phyloP scores from a whole-genome alignment of 495 filamentous ascomycete genomes.

The Darksidea phi region DNA sequence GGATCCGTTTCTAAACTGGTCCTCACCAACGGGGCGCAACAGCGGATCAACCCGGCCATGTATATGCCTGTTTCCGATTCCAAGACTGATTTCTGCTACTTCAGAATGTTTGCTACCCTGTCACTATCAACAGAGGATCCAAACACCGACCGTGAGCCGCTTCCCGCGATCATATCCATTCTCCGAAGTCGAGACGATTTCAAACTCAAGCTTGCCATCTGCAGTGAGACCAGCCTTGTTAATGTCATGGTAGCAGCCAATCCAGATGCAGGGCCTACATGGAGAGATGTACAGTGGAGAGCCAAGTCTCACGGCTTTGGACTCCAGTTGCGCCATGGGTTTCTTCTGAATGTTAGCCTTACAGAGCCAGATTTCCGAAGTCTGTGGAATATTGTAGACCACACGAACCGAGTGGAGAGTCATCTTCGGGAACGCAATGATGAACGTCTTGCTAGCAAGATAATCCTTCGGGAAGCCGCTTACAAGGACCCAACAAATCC shows the following conservation, averaged over 20 bases:
- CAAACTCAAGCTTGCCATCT: conserved; percentile 65
- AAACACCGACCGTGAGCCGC: conserved; percentile 60
- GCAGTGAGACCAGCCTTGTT: conserved; percentile 72
- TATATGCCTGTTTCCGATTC: conserved; percentile 74
- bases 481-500: conserved; percentile 69
- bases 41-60: conserved; percentile 54
- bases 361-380: conserved; percentile 69
- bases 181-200: conserved; percentile 65
- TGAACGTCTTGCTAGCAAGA: conserved; percentile 65
- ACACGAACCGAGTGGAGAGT: conserved; percentile 68
- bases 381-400: conserved; percentile 78
- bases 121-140: conserved; percentile 66
- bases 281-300: conserved; percentile 79
- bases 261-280: conserved; percentile 65
- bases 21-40: conserved; percentile 44
- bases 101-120: conserved; percentile 67
- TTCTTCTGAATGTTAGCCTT: conserved; percentile 66
- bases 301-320: conserved; percentile 58
- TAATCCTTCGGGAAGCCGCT: conserved; percentile 65
- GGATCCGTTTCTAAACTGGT: conserved; percentile 56
- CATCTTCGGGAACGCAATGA: conserved; percentile 63
- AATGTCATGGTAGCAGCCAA: conserved; percentile 71
- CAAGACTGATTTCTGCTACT: conserved; percentile 66
- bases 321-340: conserved; percentile 66
- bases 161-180: conserved; percentile 71